phyloP scores from a whole-genome alignment of 306 rosid genomes.

The Quillaja saponaria region DNA sequence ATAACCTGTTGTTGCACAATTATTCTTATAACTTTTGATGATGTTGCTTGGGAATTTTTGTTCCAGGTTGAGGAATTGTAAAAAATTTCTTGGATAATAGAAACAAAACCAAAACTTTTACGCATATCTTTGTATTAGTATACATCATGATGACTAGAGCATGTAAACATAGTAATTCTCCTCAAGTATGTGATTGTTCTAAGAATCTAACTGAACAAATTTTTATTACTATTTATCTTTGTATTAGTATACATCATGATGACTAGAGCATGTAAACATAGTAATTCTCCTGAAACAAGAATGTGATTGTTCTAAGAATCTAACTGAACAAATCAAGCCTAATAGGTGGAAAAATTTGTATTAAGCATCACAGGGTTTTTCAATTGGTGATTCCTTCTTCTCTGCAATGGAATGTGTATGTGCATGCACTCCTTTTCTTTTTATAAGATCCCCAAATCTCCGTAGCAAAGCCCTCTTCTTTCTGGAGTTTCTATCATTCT shows the following conservation, averaged over 20 bases:
- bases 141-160: not conserved
- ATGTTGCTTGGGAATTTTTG: no score
- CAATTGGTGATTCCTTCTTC: slow-evolving; percentile 39
- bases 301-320: no score
- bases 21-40: no score
- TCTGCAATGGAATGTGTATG: no score
- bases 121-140: not conserved
- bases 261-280: not conserved
- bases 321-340: not conserved
- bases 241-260: not conserved
- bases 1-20: no score
- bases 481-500: slow-evolving; percentile 53
- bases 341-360: not conserved
- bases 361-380: slow-evolving; percentile 33
- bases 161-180: not conserved
- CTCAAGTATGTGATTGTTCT: no score
- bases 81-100: no score
- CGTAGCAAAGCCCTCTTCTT: slow-evolving; percentile 72
- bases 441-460: slow-evolving; percentile 82
- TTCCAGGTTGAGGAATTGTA: no score
- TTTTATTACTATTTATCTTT: no score
- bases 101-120: no score
- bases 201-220: not conserved
- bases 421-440: slow-evolving; percentile 39
- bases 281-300: not conserved